Evolutionary conservation across 257 asterid species (phyloP), one percentile per base, ranked within the genome.

Genomic region (Salvia rosmarinus): DNA sequence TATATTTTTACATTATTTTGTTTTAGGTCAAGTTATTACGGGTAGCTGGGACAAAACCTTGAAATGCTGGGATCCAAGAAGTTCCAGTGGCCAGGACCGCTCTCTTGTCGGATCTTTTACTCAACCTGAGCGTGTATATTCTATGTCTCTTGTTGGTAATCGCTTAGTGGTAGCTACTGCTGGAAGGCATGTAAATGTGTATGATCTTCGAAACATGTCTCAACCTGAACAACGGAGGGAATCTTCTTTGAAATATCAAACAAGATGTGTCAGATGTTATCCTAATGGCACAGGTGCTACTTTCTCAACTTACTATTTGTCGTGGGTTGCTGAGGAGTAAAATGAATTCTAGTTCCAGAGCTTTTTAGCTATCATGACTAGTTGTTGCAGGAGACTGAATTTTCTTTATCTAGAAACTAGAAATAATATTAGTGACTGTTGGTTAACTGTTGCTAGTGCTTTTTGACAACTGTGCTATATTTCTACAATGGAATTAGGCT

Each of bases 31-130:
- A 89, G 99, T 95, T 49, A 91, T 95, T 66, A 91, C 98, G 61
- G 99, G 99, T 44, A 91, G 99, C 80, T 91, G 99, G 99, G 99
- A 95, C 82, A 94, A 88, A 82, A 89, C 95, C 62, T 46, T 95
- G 56, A 91, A 91, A 87, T 95, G 99, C 74, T 94, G 99, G 99
- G 99, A 94, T 71, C 97, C 99, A 19, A 85, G 99, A 81, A 97
- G 99, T 72, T 95, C 95, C 57, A 94, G 88, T 66, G 96, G 98
- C 72, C 96, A 89, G 81, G 99, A 94, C 19, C 96, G 80, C 9
- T 77, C 93, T 61, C 95, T 94, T 56, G 90, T 88, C 11, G 96
- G 99, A 66, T 82, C 96, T 51, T 94, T 88, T 28, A 8, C 83
- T 40, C 99, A 94, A 83, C 98, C 99, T n/a, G 99, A 94, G 84